Conservation (phyloP, 163 green algal genomes). For the Chloromonas sp. region DNA sequence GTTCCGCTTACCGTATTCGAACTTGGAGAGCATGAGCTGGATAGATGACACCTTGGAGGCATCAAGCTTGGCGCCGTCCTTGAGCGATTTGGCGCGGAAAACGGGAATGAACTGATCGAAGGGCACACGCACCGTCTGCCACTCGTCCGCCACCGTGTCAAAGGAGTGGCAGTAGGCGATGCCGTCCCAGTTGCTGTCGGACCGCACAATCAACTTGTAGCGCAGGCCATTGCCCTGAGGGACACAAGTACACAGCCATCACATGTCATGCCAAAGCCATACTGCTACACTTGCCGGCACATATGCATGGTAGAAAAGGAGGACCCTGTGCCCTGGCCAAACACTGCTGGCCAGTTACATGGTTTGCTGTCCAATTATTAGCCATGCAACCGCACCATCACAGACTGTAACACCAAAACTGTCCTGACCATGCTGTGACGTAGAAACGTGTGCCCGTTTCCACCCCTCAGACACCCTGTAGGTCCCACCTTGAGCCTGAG, state of each 20-base stretch:
- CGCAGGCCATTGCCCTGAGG: slow-evolving; percentile 59
- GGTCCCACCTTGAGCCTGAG: slow-evolving; percentile 49
- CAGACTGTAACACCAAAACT: too few species aligned
- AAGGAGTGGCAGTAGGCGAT: slow-evolving; percentile 76
- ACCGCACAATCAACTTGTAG: slow-evolving; percentile 86
- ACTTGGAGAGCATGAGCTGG: slow-evolving; percentile 84
- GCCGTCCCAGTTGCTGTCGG: slow-evolving; percentile 75
- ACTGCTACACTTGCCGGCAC: too few species aligned
- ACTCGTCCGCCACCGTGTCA: slow-evolving; percentile 67
- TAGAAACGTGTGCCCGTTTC: background rate
- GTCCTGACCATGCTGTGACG: background rate
- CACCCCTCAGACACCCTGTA: background rate
- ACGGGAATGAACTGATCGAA: slow-evolving; percentile 78
- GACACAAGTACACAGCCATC: background rate
- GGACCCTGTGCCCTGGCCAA: background rate
- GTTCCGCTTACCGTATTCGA: slow-evolving; percentile 69
- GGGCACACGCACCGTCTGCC: slow-evolving; percentile 74
- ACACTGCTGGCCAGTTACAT: background rate
- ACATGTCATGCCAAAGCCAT: background rate
- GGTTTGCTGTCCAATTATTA: too few species aligned
- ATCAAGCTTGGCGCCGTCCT: slow-evolving; percentile 7
- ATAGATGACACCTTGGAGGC: background rate
- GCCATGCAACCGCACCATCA: too few species aligned
- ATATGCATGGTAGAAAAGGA: too few species aligned
- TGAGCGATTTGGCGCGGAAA: slow-evolving; percentile 20